These are phyloP conservation scores for Aspergillus sojae DNA, from an alignment of 2,329 filamentous ascomycete genomes.

Conservation along the genomic window DNA sequence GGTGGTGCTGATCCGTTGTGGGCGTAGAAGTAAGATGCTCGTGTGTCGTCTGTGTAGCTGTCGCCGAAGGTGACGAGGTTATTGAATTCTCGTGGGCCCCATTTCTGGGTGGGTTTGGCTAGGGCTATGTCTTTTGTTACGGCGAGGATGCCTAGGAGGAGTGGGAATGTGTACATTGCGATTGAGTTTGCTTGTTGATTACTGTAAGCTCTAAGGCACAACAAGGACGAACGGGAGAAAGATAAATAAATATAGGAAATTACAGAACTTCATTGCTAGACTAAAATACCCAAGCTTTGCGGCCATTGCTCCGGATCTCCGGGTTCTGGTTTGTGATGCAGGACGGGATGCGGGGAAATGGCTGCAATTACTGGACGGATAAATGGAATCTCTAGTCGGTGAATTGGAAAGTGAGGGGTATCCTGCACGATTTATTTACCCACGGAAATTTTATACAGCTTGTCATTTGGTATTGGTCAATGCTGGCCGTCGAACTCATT, in stretches of 20 bases:
- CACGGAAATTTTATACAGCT: background rate
- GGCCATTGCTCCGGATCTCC: background rate
- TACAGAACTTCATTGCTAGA: background rate
- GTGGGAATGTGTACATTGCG: background rate
- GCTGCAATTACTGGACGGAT: background rate
- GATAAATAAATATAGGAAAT: background rate
- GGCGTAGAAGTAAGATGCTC: conserved; percentile 63
- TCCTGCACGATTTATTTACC: background rate
- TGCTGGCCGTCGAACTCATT: conserved; percentile 1
- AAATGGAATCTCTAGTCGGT: background rate
- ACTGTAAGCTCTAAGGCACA: background rate
- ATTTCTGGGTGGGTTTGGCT: conserved; percentile 5
- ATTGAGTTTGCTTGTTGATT: background rate
- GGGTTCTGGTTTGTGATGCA: background rate
- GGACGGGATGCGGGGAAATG: conserved; percentile 2
- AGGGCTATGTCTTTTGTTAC: conserved; percentile 1
- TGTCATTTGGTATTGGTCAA: background rate
- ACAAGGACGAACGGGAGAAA: no score
- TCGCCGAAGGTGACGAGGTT: conserved; percentile 72
- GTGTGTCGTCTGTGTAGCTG: conserved; percentile 74
- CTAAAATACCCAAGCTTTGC: background rate
- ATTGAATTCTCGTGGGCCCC: conserved; percentile 50
- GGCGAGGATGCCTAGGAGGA: background rate
- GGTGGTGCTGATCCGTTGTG: conserved; percentile 65
- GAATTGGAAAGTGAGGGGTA: background rate